Conservation (phyloP, 164 flowering plant species). For the grape (Vitis vinifera) region ASM3070453v1 NC_081821.1:5930001-5930500, state of each 20-base stretch:
- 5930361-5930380: no score
- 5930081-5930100: slow-evolving; percentile 12
- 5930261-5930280: no score
- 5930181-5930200: background rate
- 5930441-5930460: no score
- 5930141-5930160: background rate
- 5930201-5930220: background rate
- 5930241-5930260: background rate
- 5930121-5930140: slow-evolving; percentile 7
- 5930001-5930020: slow-evolving; percentile 8
- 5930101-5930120: slow-evolving; percentile 13
- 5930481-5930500: no score
- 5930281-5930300: no score
- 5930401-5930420: no score
- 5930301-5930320: background rate
- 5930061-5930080: slow-evolving; percentile 15
- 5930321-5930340: background rate
- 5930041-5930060: slow-evolving; percentile 8
- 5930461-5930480: no score
- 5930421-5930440: no score
- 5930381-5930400: no score
- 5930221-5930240: background rate
- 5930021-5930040: slow-evolving; percentile 8
- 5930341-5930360: no score
- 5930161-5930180: background rate